A percentile compares a stretch with the other conserved stretches of the same genome.
These are phyloP conservation scores for Jatropha curcas DNA, from an alignment of 345 rosid species.

Conservation along the genomic window DNA sequence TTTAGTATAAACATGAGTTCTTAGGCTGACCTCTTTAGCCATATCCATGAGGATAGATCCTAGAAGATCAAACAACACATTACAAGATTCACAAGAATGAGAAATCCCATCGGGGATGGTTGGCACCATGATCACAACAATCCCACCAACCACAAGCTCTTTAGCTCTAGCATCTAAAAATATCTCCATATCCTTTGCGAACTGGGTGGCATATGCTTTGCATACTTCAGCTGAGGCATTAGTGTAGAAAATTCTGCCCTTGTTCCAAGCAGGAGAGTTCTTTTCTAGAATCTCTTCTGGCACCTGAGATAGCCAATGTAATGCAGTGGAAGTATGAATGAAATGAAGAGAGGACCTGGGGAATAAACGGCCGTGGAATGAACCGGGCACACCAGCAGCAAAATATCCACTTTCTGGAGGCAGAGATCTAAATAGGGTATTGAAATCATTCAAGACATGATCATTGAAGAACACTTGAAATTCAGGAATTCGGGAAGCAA, in stretches of 20 bases:
- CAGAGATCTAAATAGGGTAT: background rate
- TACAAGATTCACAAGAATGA: slow-evolving; percentile 15
- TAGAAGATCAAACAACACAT: slow-evolving; percentile 23
- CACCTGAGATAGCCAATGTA: slow-evolving; percentile 9
- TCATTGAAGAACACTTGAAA: too few species aligned
- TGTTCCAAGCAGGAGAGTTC: background rate
- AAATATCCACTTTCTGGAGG: too few species aligned
- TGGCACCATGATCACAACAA: slow-evolving; percentile 36
- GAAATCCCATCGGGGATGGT: slow-evolving; percentile 30
- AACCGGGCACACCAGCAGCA: too few species aligned
- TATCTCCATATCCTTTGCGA: background rate
- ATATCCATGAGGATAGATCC: too few species aligned
- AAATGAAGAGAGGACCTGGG: slow-evolving; percentile 1
- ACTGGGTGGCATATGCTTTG: background rate
- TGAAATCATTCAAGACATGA: slow-evolving; percentile 4
- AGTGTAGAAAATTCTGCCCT: slow-evolving; percentile 10
- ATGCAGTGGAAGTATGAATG: background rate
- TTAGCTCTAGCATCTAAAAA: slow-evolving; percentile 1
- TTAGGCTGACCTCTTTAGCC: slow-evolving; percentile 34
- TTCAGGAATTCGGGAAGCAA: too few species aligned
- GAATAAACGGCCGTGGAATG: too few species aligned
- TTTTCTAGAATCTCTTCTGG: background rate
- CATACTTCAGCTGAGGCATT: background rate
- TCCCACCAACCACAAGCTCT: slow-evolving; percentile 26
- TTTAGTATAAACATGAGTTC: background rate